These are phyloP conservation scores for Phytophthora parvispora DNA, from an alignment of 352 stramenopile species.

Conservation along the genomic window DNA sequence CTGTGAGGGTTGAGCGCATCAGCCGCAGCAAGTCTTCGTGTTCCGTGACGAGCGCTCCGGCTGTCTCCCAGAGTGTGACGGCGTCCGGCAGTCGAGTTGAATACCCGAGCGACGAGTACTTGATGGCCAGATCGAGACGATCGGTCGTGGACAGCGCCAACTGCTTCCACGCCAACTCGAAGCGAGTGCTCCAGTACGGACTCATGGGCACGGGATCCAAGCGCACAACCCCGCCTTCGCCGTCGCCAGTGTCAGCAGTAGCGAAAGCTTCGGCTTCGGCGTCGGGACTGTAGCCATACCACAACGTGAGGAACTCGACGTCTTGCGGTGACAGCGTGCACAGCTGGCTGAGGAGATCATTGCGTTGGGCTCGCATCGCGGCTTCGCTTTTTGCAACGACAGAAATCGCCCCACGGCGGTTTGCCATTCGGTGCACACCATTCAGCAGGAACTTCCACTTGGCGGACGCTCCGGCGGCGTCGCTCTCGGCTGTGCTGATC, in stretches of 20 bases:
- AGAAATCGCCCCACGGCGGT: constrained; percentile 59
- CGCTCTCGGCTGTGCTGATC: constrained; percentile 19
- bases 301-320: constrained; percentile 73
- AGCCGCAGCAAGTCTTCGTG: constrained; percentile 67
- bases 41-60: constrained; percentile 58
- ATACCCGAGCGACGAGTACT: constrained; percentile 74
- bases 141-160: constrained; percentile 67
- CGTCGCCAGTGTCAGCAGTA: constrained; percentile 13
- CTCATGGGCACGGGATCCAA: constrained; percentile 77
- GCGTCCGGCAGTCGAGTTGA: constrained; percentile 49
- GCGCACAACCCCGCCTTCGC: constrained; percentile 9
- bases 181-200: constrained; percentile 66
- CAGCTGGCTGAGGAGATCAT: constrained; percentile 57
- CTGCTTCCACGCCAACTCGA: constrained; percentile 79
- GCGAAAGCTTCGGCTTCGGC: constrained; percentile 33
- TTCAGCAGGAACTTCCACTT: constrained; percentile 63
- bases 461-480: constrained; percentile 15
- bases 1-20: constrained; percentile 24
- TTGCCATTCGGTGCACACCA: constrained; percentile 46
- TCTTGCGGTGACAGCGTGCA: constrained; percentile 61
- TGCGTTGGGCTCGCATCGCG: constrained; percentile 41
- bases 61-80: constrained; percentile 62
- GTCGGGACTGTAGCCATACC: constrained; percentile 64
- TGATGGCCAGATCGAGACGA: constrained; percentile 77
- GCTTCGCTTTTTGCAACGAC: constrained; percentile 54